Conservation (phyloP, 2,329 filamentous ascomycete species). For the Arthrobotrys sphaeroides region DNA sequence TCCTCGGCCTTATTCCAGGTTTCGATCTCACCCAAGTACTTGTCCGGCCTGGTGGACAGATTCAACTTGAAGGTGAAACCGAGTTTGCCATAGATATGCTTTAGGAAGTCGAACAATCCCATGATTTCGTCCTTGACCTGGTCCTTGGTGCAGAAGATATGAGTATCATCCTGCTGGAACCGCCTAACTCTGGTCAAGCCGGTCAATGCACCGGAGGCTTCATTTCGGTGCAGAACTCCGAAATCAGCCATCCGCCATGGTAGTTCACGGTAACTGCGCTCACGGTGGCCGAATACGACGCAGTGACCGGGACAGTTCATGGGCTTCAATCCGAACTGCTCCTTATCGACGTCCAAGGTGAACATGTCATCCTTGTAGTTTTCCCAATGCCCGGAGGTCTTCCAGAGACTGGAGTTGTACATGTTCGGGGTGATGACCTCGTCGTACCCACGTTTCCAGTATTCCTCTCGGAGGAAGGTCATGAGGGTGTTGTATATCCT, state of each 20-base stretch:
- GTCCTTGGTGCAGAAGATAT: conserved; percentile 90
- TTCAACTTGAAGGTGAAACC: conserved; percentile 93
- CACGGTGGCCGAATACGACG: conserved; percentile 82
- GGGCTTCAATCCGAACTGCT: conserved; percentile 85
- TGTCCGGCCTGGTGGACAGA: conserved; percentile 88
- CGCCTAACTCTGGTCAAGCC: conserved; percentile 91
- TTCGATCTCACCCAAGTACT: conserved; percentile 83
- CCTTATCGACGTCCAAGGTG: conserved; percentile 83
- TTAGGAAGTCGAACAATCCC: conserved; percentile 85
- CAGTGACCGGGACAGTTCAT: conserved; percentile 99
- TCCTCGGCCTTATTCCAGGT: conserved; percentile 90
- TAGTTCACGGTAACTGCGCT: conserved; percentile 86
- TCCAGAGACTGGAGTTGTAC: conserved; percentile 93
- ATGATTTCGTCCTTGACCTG: conserved; percentile 81
- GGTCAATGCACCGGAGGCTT: conserved; percentile 88
- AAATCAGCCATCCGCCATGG: conserved; percentile 95
- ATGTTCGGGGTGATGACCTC: conserved; percentile 97
- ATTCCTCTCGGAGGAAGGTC: conserved; percentile 82
- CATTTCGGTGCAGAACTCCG: conserved; percentile 92
- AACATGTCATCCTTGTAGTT: conserved; percentile 97
- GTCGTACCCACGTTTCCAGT: conserved; percentile 91
- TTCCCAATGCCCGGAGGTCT: conserved; percentile 92
- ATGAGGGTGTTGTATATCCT: conserved; percentile 92
- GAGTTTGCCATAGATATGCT: conserved; percentile 80
- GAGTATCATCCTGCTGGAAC: conserved; percentile 95